A percentile compares a stretch with the other conserved stretches of the same genome.
Conservation (phyloP, 2,329 filamentous ascomycete species). For the Lecanicillium sp. region DNA sequence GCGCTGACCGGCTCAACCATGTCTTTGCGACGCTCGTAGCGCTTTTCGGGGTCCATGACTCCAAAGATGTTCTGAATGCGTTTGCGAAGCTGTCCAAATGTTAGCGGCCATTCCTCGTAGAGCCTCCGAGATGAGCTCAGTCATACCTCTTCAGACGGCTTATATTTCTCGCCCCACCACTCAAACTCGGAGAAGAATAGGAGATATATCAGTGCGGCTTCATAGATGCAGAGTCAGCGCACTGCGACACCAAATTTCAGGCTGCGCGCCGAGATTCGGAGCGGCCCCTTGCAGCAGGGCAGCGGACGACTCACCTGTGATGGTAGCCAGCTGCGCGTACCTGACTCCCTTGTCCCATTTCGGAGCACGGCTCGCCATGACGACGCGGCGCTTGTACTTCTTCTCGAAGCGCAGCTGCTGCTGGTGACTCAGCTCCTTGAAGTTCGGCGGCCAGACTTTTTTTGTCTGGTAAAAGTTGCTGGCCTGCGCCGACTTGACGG, state of each 20-base stretch:
- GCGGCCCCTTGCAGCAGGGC: not conserved
- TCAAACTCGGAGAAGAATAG: conserved; percentile 39
- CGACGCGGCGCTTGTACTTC: conserved; percentile 66
- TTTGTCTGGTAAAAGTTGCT: conserved; percentile 59
- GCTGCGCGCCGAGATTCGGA: no score
- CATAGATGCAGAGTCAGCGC: conserved; percentile 11
- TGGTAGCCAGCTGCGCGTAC: conserved; percentile 55
- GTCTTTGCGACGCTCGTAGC: conserved; percentile 35
- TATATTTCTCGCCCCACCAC: conserved; percentile 38
- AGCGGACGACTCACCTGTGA: conserved; percentile 48
- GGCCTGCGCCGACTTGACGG: conserved; percentile 28
- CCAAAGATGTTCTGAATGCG: conserved; percentile 35
- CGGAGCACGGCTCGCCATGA: conserved; percentile 55
- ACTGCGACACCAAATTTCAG: no score
- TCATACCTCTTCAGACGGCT: conserved; percentile 35
- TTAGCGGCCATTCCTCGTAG: not conserved
- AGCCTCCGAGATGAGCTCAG: not conserved
- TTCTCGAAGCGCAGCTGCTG: conserved; percentile 75
- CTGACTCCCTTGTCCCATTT: conserved; percentile 59
- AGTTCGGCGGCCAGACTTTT: conserved; percentile 74
- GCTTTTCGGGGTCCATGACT: conserved; percentile 34
- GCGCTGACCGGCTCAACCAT: conserved; percentile 25
- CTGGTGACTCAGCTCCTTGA: conserved; percentile 60
- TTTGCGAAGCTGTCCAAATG: conserved; percentile 27
- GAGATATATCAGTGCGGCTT: conserved; percentile 33